These are phyloP conservation scores for Saccharomyces paradoxus DNA, from an alignment of 805 yeast genomes.

Conservation along the genomic window DNA sequence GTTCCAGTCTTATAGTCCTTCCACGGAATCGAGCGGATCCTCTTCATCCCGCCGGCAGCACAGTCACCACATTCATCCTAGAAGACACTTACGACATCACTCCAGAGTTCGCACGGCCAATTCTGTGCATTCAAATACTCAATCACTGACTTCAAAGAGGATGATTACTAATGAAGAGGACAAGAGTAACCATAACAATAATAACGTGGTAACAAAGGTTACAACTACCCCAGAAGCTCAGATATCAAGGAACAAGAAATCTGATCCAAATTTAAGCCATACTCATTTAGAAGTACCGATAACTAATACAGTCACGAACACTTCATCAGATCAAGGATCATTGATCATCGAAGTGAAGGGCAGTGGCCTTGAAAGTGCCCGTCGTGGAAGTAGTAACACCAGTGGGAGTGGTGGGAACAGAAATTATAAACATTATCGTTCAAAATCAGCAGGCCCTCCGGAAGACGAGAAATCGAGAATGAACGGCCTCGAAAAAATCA, in stretches of 20 bases:
- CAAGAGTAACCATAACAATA: not conserved
- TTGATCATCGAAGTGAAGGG: not conserved
- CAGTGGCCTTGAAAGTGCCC: not conserved
- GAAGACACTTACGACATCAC: not conserved
- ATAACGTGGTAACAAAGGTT: not conserved
- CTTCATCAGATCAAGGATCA: not conserved
- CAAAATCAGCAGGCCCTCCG: not conserved
- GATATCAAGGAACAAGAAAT: not conserved
- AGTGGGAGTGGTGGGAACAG: not conserved
- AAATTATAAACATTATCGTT: not conserved
- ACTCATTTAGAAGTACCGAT: not conserved
- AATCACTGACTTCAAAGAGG: not conserved
- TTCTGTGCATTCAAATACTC: not conserved
- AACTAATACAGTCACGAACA: not conserved
- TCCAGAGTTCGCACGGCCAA: not conserved
- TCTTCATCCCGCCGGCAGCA: not conserved
- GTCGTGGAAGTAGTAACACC: not conserved
- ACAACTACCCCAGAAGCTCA: not conserved
- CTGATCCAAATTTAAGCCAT: not conserved
- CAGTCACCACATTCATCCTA: not conserved
- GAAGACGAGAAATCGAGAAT: conserved; percentile 9
- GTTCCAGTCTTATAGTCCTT: conserved; percentile 9
- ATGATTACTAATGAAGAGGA: not conserved
- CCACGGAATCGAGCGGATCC: not conserved
- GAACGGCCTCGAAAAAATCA: conserved; percentile 19